A percentile compares a stretch with the other conserved stretches of the same genome.
phyloP scores from a whole-genome alignment of 371 early-diverging fungal species.

The Dentiscutata heterogama region DNA sequence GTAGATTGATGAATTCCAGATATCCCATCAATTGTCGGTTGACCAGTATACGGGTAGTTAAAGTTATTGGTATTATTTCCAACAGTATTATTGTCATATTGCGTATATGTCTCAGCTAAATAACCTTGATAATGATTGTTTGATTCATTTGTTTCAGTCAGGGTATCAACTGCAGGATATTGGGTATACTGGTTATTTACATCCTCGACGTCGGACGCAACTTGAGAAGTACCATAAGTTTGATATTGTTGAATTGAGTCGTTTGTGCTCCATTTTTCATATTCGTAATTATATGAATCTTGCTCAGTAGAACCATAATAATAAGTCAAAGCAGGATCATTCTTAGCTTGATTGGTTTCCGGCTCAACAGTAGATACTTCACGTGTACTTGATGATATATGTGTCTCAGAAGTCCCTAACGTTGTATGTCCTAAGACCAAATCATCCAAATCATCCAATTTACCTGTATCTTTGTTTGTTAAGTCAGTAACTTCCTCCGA shows the following conservation, averaged over 20 bases:
- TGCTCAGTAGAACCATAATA: neutral
- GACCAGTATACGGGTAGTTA: neutral
- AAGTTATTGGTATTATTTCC: neutral
- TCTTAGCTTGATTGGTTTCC: neutral
- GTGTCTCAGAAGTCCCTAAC: neutral
- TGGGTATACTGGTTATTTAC: neutral
- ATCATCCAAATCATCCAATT: slow-evolving; percentile 26
- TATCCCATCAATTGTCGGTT: neutral
- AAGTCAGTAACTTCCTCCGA: neutral
- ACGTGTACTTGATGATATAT: neutral
- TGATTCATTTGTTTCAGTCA: neutral
- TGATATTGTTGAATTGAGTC: neutral
- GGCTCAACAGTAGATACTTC: neutral
- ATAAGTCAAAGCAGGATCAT: neutral
- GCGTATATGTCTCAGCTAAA: no score
- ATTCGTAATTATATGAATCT: neutral
- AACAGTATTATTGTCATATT: no score
- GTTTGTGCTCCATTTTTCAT: neutral
- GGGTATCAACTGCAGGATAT: neutral
- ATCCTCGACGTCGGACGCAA: neutral
- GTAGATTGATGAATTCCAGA: neutral
- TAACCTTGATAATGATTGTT: slow-evolving; percentile 4
- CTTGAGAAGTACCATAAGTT: neutral
- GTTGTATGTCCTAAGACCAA: neutral
- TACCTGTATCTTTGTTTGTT: neutral